phyloP scores from a whole-genome alignment of 1,284 basidiomycete species.

The Boletus holoroseus region DNA sequence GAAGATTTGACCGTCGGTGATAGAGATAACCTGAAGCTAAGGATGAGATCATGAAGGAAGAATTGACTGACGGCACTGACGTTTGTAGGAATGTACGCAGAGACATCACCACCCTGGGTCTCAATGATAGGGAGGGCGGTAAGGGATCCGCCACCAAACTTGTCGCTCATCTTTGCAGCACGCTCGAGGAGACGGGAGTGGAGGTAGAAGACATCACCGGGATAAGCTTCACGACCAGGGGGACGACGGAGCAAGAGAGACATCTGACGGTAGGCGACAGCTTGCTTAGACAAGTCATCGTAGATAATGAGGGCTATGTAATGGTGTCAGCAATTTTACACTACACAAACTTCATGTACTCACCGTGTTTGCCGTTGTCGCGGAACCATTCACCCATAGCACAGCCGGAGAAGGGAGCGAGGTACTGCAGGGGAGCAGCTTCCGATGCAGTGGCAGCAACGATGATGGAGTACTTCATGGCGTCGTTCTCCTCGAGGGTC shows the following conservation, averaged over 20 bases:
- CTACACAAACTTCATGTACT: conserved; percentile 21
- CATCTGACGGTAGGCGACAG: conserved; percentile 99
- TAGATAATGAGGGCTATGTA: conserved; percentile 89
- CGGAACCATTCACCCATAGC: conserved; percentile 99
- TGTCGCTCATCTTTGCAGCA: conserved; percentile 99
- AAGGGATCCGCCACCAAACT: conserved; percentile 95
- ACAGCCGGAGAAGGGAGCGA: conserved; percentile 99
- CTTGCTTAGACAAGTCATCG: conserved; percentile 99
- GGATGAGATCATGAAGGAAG: neutral
- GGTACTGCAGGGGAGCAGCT: conserved; percentile 97
- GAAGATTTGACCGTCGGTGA: conserved; percentile 99
- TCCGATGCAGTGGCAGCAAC: conserved; percentile 99
- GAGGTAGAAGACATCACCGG: conserved; percentile 99
- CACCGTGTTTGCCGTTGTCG: conserved; percentile 95
- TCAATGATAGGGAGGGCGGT: conserved; percentile 99
- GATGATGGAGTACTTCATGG: conserved; percentile 99
- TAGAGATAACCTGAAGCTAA: conserved; percentile 78
- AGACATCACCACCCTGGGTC: conserved; percentile 99
- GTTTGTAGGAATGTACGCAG: conserved; percentile 89
- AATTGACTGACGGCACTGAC: conserved; percentile 39
- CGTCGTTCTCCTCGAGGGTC: conserved; percentile 99
- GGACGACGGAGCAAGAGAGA: conserved; percentile 98
- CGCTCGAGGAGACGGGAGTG: conserved; percentile 99
- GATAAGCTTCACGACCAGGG: conserved; percentile 99
- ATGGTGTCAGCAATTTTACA: conserved; percentile 16